These are phyloP conservation scores for Magnaporthiopsis incrustans DNA, from an alignment of 2,329 filamentous ascomycete genomes.

Conservation along the genomic window DNA sequence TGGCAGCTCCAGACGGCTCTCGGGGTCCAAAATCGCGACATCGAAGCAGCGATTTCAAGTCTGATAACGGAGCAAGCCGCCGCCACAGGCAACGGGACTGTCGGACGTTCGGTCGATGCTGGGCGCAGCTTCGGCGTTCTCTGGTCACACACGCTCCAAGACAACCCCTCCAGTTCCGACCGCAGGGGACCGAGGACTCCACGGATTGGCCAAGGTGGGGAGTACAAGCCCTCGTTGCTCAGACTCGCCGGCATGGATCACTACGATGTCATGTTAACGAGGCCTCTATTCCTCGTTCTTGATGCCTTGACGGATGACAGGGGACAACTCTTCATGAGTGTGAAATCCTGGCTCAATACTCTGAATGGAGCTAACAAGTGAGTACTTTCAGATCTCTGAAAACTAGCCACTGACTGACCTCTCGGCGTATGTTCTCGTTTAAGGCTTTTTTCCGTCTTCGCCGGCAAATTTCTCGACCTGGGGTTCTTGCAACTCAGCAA, in stretches of 20 bases:
- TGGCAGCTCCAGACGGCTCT: conserved; percentile 78
- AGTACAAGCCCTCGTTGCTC: conserved; percentile 14
- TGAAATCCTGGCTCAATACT: conserved; percentile 71
- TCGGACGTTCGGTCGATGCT: conserved; percentile 43
- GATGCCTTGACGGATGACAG: conserved; percentile 68
- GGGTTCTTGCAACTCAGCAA: conserved; percentile 36
- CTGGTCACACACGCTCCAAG: conserved; percentile 73
- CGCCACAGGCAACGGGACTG: conserved; percentile 34
- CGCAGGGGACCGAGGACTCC: conserved; percentile 41
- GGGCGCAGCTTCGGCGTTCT: conserved; percentile 65
- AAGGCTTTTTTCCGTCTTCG: conserved; percentile 54
- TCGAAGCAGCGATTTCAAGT: conserved; percentile 69
- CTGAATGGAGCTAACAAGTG: conserved; percentile 57
- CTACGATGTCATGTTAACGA: conserved; percentile 67
- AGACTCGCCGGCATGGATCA: conserved; percentile 49
- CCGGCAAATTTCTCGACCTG: conserved; percentile 48
- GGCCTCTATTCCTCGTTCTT: conserved; percentile 73
- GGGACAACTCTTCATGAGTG: conserved; percentile 66
- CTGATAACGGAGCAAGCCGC: conserved; percentile 51
- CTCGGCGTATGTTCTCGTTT: not conserved
- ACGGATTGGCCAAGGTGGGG: conserved; percentile 22
- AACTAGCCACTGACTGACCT: not conserved
- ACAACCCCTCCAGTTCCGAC: conserved; percentile 39
- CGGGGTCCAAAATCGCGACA: conserved; percentile 57
- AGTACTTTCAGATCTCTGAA: conserved; percentile 15